Evolutionary conservation across 2,329 filamentous ascomycete genomes (phyloP).

Genomic region (Scedosporium aurantiacum): DNA sequence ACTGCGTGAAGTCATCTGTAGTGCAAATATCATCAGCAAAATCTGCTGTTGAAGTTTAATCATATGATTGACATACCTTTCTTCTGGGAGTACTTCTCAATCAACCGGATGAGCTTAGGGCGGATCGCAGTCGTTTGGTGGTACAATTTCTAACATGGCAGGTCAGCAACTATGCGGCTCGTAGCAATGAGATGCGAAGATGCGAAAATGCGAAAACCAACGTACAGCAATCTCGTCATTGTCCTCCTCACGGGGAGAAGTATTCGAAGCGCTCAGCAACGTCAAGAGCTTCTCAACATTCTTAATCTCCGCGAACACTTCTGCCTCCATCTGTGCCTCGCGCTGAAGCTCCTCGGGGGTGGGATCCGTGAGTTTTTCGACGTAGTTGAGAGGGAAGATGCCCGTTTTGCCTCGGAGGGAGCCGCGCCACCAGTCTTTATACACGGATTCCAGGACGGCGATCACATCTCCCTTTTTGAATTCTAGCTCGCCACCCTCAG

Average conservation of each 20-base stretch:
- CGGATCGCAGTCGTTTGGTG: conserved; percentile 90
- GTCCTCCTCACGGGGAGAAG: conserved; percentile 71
- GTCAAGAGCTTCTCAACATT: conserved; percentile 66
- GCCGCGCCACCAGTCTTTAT: conserved; percentile 99
- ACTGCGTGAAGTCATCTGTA: conserved; percentile 89
- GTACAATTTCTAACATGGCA: conserved; percentile 53
- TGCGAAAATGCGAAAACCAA: too few relatives aligned
- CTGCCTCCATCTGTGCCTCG: conserved; percentile 87
- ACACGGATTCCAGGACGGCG: conserved; percentile 92
- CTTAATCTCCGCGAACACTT: conserved; percentile 55
- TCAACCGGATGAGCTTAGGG: conserved; percentile 93
- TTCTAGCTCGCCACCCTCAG: conserved; percentile 86
- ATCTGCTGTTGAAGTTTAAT: too few relatives aligned
- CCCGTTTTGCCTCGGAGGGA: conserved; percentile 89
- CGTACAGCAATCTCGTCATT: conserved; percentile 88
- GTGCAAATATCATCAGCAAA: background rate
- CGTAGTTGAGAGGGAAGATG: conserved; percentile 97
- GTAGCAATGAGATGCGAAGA: background rate
- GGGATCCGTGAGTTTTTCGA: conserved; percentile 92
- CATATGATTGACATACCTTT: conserved; percentile 52
- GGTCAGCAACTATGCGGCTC: background rate
- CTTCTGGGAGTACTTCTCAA: conserved; percentile 98
- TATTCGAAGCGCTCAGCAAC: conserved; percentile 76
- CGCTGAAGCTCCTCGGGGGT: conserved; percentile 88
- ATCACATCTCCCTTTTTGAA: conserved; percentile 97